Evolutionary conservation across 2,329 filamentous ascomycete species (phyloP).

Genomic region (Ustulina deusta): DNA sequence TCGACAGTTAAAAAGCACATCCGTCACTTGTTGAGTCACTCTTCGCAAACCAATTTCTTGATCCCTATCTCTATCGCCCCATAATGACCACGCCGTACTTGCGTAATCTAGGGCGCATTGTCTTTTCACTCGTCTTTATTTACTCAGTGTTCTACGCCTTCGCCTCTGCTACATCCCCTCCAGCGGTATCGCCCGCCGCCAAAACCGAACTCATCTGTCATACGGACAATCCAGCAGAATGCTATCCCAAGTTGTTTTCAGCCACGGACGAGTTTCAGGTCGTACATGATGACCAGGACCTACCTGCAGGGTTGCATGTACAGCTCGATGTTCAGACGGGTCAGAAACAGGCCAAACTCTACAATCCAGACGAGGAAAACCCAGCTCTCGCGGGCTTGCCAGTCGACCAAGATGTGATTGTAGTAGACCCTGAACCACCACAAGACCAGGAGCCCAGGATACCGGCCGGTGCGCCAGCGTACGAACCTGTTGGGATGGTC

Average conservation of each 20-base stretch:
- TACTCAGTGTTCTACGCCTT: conserved; percentile 40
- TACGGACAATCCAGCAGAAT: conserved; percentile 68
- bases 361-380: conserved; percentile 66
- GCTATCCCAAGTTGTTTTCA: conserved; percentile 73
- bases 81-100: conserved; percentile 41
- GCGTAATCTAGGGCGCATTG: conserved; percentile 34
- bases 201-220: conserved; percentile 73
- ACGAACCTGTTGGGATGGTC: conserved; percentile 68
- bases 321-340: conserved; percentile 74
- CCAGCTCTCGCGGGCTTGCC: conserved; percentile 63
- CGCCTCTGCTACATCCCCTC: conserved; percentile 50
- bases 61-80: neutral
- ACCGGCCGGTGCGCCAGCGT: conserved; percentile 65
- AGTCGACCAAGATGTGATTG: conserved; percentile 64
- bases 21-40: neutral
- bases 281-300: conserved; percentile 72
- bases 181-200: conserved; percentile 52
- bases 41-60: neutral
- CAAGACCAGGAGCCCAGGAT: conserved; percentile 51
- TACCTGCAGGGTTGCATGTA: conserved; percentile 74
- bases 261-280: conserved; percentile 73
- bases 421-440: conserved; percentile 63
- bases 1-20: neutral
- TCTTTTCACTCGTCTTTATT: conserved; percentile 38
- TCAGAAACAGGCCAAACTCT: conserved; percentile 73